Percentiles rank a stretch among this genome's conserved stretches.
phyloP scores from a whole-genome alignment of 1,139 yeast species.

The Geotrichum citri-aurantii region DNA sequence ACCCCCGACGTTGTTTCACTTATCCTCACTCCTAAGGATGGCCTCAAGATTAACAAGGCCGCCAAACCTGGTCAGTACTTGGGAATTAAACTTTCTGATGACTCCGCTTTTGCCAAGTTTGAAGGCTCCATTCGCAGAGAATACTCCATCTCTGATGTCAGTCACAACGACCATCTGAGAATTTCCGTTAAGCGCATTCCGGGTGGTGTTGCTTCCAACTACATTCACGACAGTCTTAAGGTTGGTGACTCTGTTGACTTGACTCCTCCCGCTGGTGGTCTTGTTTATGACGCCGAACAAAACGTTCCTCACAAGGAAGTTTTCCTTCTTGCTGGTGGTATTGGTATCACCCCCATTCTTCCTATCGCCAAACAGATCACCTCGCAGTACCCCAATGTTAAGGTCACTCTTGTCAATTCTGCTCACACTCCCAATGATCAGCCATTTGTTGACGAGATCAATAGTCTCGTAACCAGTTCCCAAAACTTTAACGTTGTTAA shows the following conservation, averaged over 20 bases:
- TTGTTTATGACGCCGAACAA: conserved; percentile 37
- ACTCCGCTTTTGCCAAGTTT: conserved; percentile 28
- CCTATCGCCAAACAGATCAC: conserved; percentile 44
- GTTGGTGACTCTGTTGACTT: conserved; percentile 49
- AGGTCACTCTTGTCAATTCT: conserved; percentile 26
- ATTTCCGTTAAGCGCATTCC: conserved; percentile 49
- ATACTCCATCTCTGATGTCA: conserved; percentile 45
- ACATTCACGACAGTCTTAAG: conserved; percentile 45
- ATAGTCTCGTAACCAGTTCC: conserved; percentile 17
- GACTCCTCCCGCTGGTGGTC: conserved; percentile 58
- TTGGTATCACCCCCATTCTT: conserved; percentile 61
- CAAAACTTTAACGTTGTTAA: conserved; percentile 22
- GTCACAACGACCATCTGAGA: conserved; percentile 40
- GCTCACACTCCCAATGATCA: conserved; percentile 22
- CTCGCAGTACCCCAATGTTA: conserved; percentile 8
- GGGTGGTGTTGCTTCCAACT: conserved; percentile 51
- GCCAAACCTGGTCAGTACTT: conserved; percentile 59
- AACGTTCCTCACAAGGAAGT: conserved; percentile 34
- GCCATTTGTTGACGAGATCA: conserved; percentile 24
- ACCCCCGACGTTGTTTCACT: conserved; percentile 47
- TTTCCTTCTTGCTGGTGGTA: conserved; percentile 54
- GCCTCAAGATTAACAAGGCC: conserved; percentile 31
- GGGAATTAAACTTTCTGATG: conserved; percentile 45
- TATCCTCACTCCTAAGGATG: conserved; percentile 47
- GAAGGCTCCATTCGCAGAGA: conserved; percentile 39